These are phyloP conservation scores for Blastobotrys niveus DNA, from an alignment of 1,139 yeast species.

Conservation along the genomic window DNA sequence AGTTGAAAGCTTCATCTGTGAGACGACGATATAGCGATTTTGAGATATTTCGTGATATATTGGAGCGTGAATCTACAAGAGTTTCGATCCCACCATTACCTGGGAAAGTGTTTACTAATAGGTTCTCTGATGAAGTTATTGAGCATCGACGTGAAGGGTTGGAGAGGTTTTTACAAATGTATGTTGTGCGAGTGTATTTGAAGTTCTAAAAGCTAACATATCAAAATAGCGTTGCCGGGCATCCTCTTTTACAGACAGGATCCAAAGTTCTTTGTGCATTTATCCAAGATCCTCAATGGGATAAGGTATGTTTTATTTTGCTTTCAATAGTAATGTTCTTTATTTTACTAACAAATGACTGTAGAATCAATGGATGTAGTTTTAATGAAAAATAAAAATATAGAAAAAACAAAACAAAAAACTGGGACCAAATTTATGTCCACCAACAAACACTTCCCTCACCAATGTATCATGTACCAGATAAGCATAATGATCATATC, in stretches of 20 bases:
- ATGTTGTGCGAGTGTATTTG: constrained; percentile 40
- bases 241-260: constrained; percentile 88
- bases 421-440: too few relatives aligned
- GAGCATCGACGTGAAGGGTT: constrained; percentile 80
- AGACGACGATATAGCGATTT: constrained; percentile 89
- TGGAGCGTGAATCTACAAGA: constrained; percentile 68
- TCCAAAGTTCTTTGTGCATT: constrained; percentile 77
- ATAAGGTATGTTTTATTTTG: constrained; percentile 39
- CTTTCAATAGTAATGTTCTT: background rate
- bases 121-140: constrained; percentile 78
- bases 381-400: background rate
- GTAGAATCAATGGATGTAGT: constrained; percentile 32
- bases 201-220: background rate
- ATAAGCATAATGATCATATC: constrained; percentile 3
- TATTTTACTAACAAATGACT: background rate
- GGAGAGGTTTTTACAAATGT: constrained; percentile 65
- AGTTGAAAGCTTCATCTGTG: constrained; percentile 58
- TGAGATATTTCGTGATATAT: constrained; percentile 66
- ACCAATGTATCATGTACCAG: background rate
- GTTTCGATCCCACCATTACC: constrained; percentile 87
- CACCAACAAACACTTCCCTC: too few relatives aligned
- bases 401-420: background rate
- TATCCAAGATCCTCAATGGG: constrained; percentile 85
- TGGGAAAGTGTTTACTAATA: constrained; percentile 68
- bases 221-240: constrained; percentile 66